phyloP scores from a whole-genome alignment of 352 stramenopile species.

The Globisporangium abappressorium region DNA sequence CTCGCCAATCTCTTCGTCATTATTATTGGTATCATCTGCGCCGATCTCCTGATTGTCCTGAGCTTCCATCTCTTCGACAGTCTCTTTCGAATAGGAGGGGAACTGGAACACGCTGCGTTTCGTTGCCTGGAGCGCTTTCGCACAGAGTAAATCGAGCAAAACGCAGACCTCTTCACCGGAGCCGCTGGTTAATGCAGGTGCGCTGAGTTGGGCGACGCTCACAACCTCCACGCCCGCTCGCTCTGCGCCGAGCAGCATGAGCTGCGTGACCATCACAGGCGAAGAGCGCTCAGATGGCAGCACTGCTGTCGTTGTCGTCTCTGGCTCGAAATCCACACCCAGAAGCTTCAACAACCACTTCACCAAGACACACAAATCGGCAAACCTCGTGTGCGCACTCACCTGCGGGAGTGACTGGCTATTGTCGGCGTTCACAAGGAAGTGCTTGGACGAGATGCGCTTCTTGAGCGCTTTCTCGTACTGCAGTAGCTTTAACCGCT shows the following conservation, averaged over 20 bases:
- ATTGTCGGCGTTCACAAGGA: constrained; percentile 21
- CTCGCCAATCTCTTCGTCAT: constrained; percentile 17
- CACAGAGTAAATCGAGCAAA: constrained; percentile 45
- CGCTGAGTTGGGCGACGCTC: constrained; percentile 28
- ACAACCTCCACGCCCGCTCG: constrained; percentile 29
- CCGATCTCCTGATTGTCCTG: constrained; percentile 42
- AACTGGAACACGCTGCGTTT: constrained; percentile 13
- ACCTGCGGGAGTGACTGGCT: constrained; percentile 4
- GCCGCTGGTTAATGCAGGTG: constrained; percentile 38
- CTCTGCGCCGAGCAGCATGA: constrained; percentile 53
- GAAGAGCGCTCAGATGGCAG: constrained; percentile 17
- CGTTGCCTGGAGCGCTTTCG: constrained; percentile 29
- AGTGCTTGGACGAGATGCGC: constrained; percentile 46
- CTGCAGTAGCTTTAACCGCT: constrained; percentile 55
- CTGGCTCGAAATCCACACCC: constrained; percentile 20
- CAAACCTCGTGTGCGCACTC: constrained; percentile 35
- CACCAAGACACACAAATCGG: constrained; percentile 42
- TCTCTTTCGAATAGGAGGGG: constrained; percentile 37
- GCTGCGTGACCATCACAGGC: constrained; percentile 30
- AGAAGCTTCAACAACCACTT: constrained; percentile 44
- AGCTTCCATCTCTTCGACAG: constrained; percentile 38
- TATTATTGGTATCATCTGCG: constrained; percentile 20
- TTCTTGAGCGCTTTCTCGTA: constrained; percentile 42
- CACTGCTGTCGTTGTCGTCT: not conserved
- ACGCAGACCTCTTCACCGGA: constrained; percentile 49